phyloP scores from a whole-genome alignment of 805 yeast genomes.

The Pichia cabralensis region DNA sequence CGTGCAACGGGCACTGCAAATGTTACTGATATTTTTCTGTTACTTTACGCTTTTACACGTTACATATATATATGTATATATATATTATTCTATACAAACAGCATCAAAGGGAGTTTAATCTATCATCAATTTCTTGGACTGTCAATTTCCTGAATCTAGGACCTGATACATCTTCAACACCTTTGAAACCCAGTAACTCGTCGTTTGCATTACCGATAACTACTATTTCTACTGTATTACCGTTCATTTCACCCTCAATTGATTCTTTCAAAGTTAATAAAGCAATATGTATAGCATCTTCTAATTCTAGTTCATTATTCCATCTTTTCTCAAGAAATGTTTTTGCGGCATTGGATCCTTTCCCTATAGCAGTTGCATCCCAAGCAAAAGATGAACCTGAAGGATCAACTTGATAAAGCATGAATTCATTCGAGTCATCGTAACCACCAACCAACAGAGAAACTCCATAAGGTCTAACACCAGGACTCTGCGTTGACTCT shows the following conservation, averaged over 20 bases:
- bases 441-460: constrained; percentile 89
- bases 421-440: constrained; percentile 61
- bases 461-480: constrained; percentile 98
- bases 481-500: constrained; percentile 92
- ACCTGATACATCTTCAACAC: constrained; percentile 67
- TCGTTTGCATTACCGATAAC: constrained; percentile 79
- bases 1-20: too few species aligned
- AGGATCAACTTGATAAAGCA: constrained; percentile 94
- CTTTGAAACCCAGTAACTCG: constrained; percentile 73
- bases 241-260: constrained; percentile 96
- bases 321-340: constrained; percentile 96
- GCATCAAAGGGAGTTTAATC: constrained; percentile 74
- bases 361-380: constrained; percentile 99
- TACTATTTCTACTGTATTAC: constrained; percentile 89
- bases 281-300: constrained; percentile 97
- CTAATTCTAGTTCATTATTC: constrained; percentile 94
- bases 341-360: constrained; percentile 92
- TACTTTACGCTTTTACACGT: too few species aligned
- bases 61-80: too few species aligned
- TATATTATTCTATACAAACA: too few species aligned
- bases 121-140: constrained; percentile 89
- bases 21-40: too few species aligned
- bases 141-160: constrained; percentile 83
- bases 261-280: constrained; percentile 89
- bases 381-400: constrained; percentile 97